Conservation (phyloP, 2,329 filamentous ascomycete genomes). For the Aspergillus phoenicis region DNA sequence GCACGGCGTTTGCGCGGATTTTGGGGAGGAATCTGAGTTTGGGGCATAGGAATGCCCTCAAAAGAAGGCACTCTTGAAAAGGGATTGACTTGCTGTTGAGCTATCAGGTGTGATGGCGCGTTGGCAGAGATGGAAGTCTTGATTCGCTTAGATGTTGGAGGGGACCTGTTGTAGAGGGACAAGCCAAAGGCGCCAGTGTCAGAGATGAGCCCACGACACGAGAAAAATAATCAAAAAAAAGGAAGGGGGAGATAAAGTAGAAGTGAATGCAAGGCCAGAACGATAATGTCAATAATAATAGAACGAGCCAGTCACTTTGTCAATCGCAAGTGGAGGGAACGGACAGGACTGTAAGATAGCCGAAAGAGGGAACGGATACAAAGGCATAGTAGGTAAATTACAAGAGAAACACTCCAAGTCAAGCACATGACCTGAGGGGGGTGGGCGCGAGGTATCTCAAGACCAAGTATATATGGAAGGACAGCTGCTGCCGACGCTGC, state of each 20-base stretch:
- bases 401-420: not conserved
- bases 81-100: conserved; percentile 42
- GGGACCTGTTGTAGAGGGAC: conserved; percentile 34
- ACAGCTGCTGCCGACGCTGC: conserved; percentile 2
- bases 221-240: not conserved
- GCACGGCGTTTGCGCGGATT: conserved; percentile 51
- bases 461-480: conserved; percentile 6
- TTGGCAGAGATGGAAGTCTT: conserved; percentile 43
- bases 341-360: not conserved
- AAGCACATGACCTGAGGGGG: conserved; percentile 1
- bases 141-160: conserved; percentile 46
- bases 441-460: not conserved
- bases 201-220: conserved; percentile 11
- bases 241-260: conserved; percentile 12
- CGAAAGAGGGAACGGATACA: not conserved
- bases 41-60: conserved; percentile 46
- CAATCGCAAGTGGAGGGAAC: not conserved
- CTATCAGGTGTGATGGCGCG: conserved; percentile 40
- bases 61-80: conserved; percentile 39
- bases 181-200: conserved; percentile 7
- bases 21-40: conserved; percentile 34
- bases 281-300: not conserved
- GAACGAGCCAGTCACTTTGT: conserved; percentile 6
- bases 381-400: not conserved
- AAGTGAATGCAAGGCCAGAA: conserved; percentile 1